These are phyloP conservation scores for Zopfochytrium polystomum DNA, from an alignment of 371 early-diverging fungal species.

Conservation along the genomic window DNA sequence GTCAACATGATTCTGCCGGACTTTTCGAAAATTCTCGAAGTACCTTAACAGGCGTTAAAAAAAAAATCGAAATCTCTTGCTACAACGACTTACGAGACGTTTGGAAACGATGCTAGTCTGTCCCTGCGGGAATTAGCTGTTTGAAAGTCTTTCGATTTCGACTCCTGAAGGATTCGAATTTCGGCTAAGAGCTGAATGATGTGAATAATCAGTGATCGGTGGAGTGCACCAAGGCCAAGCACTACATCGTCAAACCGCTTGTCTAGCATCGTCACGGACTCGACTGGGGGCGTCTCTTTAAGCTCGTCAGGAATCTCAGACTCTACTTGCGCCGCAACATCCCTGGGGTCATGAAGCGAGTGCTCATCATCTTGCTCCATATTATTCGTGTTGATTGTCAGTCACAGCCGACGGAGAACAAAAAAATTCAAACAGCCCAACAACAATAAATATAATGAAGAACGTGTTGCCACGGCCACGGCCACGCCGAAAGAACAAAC, in stretches of 20 bases:
- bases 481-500: too few species aligned
- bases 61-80: neutral
- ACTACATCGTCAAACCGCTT: slow-evolving; percentile 46
- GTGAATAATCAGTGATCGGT: neutral
- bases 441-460: too few species aligned
- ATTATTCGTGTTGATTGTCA: too few species aligned
- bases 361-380: too few species aligned
- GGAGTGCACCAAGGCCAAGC: neutral
- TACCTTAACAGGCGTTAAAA: slow-evolving; percentile 16
- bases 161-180: slow-evolving; percentile 34
- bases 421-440: too few species aligned
- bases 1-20: slow-evolving; percentile 37
- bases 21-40: slow-evolving; percentile 34
- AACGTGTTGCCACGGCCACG: too few species aligned
- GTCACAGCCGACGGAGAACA: too few species aligned
- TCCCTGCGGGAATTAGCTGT: slow-evolving; percentile 32
- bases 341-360: neutral
- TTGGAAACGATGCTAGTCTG: slow-evolving; percentile 33
- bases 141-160: slow-evolving; percentile 42
- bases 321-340: slow-evolving; percentile 10
- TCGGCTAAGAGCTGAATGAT: slow-evolving; percentile 38
- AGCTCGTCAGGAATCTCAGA: slow-evolving; percentile 45
- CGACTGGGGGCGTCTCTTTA: slow-evolving; percentile 43
- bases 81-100: slow-evolving; percentile 21
- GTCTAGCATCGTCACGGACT: slow-evolving; percentile 41